Evolutionary conservation across 2,329 filamentous ascomycete species (phyloP), one percentile per base, ranked within the genome.

Genomic region (Xylaria sp.): DNA sequence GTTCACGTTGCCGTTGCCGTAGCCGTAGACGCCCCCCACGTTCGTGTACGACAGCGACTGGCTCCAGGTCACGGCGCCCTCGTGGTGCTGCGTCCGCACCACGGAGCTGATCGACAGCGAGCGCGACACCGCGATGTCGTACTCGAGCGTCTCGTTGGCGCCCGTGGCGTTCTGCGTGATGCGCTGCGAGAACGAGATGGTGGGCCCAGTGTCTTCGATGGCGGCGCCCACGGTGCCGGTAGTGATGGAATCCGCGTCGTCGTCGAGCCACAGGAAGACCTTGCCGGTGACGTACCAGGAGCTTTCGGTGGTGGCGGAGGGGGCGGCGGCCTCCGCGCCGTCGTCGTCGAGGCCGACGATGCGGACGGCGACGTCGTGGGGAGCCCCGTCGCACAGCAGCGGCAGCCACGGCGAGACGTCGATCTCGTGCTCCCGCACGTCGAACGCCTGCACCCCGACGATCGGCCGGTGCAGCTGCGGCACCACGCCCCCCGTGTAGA

Each of bases 201-300:
- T 66, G 0, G 85, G 82, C 1, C 53, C 71, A 38, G 52, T 62
- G n/a, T n/a, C n/a, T 39, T 54, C 59, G 4, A 61, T 48, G 13
- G 76, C 57, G 1, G 37, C 66, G 1, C 76, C 75, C 9, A 66
- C 42, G 1, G 63, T 68, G 11, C 81, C 82, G 1, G 78, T 85
- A 0, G 84, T 86, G 48, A 83, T 68, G 17, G 76, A 78, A 7
- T 69, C 73, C 6, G n/a, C n/a, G n/a, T 69, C 66, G 2, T 73
- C 67, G 62, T 87, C 85, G 0, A 87, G 76, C 84, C 89, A 94
- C n/a, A 92, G 63, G 67, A 94, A 93, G 9, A 93, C 77, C 70
- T 92, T 94, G 38, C 89, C 90, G 0, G 87, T 88, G 2, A 94
- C 80, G 16, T 88, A 80, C 91, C 90, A 94, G 64, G 84, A 84